phyloP scores from a whole-genome alignment of 805 yeast species.

The Pichia membranifaciens region DNA sequence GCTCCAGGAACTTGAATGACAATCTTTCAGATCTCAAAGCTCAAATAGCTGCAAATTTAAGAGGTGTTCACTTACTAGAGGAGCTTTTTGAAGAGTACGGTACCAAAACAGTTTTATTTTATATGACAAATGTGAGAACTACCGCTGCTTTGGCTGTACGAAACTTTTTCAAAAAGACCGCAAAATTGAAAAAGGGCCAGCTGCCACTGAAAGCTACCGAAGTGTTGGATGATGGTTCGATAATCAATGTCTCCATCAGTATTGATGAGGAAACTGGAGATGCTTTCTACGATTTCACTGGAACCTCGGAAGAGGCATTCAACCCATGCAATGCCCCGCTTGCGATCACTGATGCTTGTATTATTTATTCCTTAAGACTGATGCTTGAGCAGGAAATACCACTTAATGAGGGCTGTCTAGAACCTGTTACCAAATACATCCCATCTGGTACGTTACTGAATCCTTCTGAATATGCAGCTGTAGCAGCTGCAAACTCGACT shows the following conservation, averaged over 20 bases:
- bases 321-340: constrained; percentile 91
- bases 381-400: constrained; percentile 86
- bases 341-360: constrained; percentile 85
- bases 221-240: constrained; percentile 77
- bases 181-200: constrained; percentile 36
- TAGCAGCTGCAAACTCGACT: constrained; percentile 90
- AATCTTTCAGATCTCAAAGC: constrained; percentile 81
- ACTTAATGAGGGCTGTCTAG: constrained; percentile 85
- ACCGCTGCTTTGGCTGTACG: constrained; percentile 72
- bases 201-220: constrained; percentile 50
- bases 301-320: constrained; percentile 80
- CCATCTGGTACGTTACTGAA: constrained; percentile 60
- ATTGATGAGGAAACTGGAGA: constrained; percentile 40
- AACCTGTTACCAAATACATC: constrained; percentile 63
- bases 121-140: constrained; percentile 76
- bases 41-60: constrained; percentile 82
- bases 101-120: constrained; percentile 51
- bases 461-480: constrained; percentile 86
- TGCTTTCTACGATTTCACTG: constrained; percentile 77
- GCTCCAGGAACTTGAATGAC: constrained; percentile 78
- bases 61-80: constrained; percentile 66
- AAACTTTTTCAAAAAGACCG: constrained; percentile 39
- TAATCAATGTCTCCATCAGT: constrained; percentile 47
- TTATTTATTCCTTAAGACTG: constrained; percentile 79
- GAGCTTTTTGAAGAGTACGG: constrained; percentile 59